Evolutionary conservation across 768 basidiomycete genomes (phyloP).

Genomic region (Termitomyces eurrhizus): DNA sequence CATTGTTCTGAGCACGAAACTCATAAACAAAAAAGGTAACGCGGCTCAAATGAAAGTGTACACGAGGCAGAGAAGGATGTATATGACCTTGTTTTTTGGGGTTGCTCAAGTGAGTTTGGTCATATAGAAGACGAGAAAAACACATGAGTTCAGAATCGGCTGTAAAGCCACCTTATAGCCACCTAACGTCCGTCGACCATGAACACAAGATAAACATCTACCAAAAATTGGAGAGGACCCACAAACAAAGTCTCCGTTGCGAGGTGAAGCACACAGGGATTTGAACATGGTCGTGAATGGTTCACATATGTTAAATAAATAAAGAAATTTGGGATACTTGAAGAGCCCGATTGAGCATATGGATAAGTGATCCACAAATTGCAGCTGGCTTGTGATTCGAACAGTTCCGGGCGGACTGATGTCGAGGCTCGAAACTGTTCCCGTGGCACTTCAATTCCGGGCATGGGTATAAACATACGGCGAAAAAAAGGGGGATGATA

Average conservation of each 20-base stretch:
- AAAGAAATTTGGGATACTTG: neutral
- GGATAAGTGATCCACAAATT: neutral
- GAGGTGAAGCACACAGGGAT: neutral
- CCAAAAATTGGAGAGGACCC: neutral
- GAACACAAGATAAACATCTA: neutral
- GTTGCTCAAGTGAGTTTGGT: neutral
- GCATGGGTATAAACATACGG: neutral
- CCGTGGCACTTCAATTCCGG: neutral
- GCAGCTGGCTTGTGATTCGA: neutral
- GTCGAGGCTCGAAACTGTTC: neutral
- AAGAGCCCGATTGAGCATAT: neutral
- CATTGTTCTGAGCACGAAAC: neutral
- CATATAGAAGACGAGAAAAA: neutral
- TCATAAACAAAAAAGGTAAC: neutral
- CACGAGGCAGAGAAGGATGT: neutral
- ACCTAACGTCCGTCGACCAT: neutral
- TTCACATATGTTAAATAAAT: neutral
- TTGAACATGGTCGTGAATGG: neutral
- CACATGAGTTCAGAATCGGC: neutral
- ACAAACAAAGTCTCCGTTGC: neutral
- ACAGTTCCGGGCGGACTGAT: neutral
- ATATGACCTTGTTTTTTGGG: neutral
- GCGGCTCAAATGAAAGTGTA: neutral
- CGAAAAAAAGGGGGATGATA: neutral
- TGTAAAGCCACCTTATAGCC: neutral